Conservation (phyloP, 805 yeast genomes). For the Metschnikowia bowlesiae region DNA sequence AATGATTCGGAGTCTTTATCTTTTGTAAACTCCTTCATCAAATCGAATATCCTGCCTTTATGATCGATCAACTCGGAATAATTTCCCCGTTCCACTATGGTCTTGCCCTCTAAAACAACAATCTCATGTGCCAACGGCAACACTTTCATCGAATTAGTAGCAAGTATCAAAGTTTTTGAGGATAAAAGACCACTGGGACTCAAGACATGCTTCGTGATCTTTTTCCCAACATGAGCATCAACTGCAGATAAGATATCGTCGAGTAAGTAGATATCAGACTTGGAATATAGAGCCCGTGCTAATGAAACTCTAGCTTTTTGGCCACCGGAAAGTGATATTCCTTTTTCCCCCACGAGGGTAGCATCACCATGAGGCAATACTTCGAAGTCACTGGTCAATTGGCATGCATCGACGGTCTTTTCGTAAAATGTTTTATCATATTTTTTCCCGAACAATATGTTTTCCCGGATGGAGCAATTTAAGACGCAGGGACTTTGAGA, state of each 20-base stretch:
- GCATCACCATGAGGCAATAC: slow-evolving; percentile 50
- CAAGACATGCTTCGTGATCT: slow-evolving; percentile 46
- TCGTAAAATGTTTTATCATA: slow-evolving; percentile 40
- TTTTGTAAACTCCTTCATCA: slow-evolving; percentile 31
- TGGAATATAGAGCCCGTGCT: slow-evolving; percentile 66
- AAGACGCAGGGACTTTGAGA: slow-evolving; percentile 56
- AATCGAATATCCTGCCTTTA: slow-evolving; percentile 30
- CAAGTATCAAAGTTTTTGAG: slow-evolving; percentile 50
- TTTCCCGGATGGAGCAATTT: slow-evolving; percentile 48
- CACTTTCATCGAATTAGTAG: slow-evolving; percentile 56
- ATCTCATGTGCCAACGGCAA: slow-evolving; percentile 57
- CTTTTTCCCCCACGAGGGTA: slow-evolving; percentile 57
- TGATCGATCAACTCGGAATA: slow-evolving; percentile 45
- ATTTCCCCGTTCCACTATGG: slow-evolving; percentile 53
- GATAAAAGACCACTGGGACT: slow-evolving; percentile 47
- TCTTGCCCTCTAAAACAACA: slow-evolving; percentile 50
- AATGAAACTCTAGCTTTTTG: slow-evolving; percentile 61
- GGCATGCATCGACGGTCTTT: slow-evolving; percentile 46
- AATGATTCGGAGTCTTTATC: slow-evolving; percentile 14
- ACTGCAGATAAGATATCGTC: slow-evolving; percentile 72
- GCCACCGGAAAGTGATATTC: slow-evolving; percentile 58
- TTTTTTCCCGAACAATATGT: slow-evolving; percentile 47
- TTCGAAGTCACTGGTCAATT: slow-evolving; percentile 43
- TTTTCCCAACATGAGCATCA: slow-evolving; percentile 64
- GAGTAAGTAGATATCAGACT: slow-evolving; percentile 53